These are phyloP conservation scores for Talaromyces stipitatus DNA, from an alignment of 495 filamentous ascomycete genomes.

Conservation along the genomic window DNA sequence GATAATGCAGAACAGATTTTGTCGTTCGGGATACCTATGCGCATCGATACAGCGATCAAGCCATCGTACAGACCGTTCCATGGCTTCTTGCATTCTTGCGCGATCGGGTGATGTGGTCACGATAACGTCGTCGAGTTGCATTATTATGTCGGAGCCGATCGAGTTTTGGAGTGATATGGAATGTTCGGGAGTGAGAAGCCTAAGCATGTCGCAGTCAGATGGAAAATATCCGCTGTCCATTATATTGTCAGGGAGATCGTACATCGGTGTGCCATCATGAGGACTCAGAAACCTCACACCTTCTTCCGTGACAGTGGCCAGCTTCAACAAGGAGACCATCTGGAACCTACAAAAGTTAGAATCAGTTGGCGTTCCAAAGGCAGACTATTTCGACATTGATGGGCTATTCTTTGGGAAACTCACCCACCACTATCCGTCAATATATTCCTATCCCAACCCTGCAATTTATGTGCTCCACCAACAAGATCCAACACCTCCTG, in stretches of 20 bases:
- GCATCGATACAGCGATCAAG: constrained; percentile 92
- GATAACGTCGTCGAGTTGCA: constrained; percentile 98
- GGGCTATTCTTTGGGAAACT: constrained; percentile 20
- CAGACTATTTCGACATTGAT: neutral
- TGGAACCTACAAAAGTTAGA: constrained; percentile 61
- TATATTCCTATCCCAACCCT: constrained; percentile 92
- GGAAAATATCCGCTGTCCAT: neutral
- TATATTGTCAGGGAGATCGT: constrained; percentile 7
- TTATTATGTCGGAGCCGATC: constrained; percentile 97
- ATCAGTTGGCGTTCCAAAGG: neutral
- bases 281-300: constrained; percentile 91
- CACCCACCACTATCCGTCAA: constrained; percentile 97
- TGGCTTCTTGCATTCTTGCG: constrained; percentile 82
- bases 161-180: constrained; percentile 94
- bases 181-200: constrained; percentile 91
- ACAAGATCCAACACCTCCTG: constrained; percentile 79
- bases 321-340: constrained; percentile 94
- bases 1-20: constrained; percentile 99
- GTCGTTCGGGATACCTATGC: constrained; percentile 71
- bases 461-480: constrained; percentile 87
- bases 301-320: constrained; percentile 90
- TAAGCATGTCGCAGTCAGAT: constrained; percentile 11
- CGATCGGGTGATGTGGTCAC: constrained; percentile 88
- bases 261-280: constrained; percentile 94
- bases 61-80: constrained; percentile 97